Evolutionary conservation across 108 stramenopile species (phyloP).

Genomic region (Skeletonema tropicum): DNA sequence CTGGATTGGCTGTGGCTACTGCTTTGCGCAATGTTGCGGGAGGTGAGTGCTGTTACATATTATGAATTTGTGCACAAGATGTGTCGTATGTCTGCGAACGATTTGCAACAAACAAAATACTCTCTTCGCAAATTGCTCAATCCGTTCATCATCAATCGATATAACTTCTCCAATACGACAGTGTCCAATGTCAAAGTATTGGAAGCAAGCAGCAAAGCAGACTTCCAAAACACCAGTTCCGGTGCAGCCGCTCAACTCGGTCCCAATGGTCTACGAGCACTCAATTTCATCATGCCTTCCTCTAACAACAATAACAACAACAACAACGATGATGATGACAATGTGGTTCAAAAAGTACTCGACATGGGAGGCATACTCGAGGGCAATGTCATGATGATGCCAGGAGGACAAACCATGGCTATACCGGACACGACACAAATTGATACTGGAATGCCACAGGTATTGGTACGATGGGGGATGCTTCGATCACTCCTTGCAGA

Average conservation of each 20-base stretch:
- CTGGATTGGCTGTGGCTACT: slow-evolving; percentile 7
- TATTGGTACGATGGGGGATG: background rate
- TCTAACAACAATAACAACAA: background rate
- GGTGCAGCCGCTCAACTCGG: slow-evolving; percentile 18
- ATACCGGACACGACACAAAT: background rate
- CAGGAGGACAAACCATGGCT: slow-evolving; percentile 2
- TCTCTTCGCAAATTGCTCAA: background rate
- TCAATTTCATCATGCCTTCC: background rate
- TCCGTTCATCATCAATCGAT: background rate
- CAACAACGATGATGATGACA: background rate
- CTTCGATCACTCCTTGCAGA: background rate
- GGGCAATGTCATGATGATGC: slow-evolving; percentile 13
- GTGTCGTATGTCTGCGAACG: background rate
- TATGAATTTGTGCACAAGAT: background rate
- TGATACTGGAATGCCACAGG: background rate
- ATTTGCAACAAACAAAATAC: too few relatives aligned
- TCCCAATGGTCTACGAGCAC: slow-evolving; percentile 11
- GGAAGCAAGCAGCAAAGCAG: slow-evolving; percentile 4
- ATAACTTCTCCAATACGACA: background rate
- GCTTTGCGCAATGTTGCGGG: slow-evolving; percentile 17
- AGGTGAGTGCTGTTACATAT: background rate
- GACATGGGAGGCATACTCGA: slow-evolving; percentile 1
- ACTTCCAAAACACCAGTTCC: background rate
- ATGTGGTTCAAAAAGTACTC: slow-evolving; percentile 9
- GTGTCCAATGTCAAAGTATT: slow-evolving; percentile 9